Percentiles rank a stretch among this genome's conserved stretches.
These are phyloP conservation scores for Lathyrus tuberosus DNA, from an alignment of 306 rosid genomes.

Conservation along the genomic window DNA sequence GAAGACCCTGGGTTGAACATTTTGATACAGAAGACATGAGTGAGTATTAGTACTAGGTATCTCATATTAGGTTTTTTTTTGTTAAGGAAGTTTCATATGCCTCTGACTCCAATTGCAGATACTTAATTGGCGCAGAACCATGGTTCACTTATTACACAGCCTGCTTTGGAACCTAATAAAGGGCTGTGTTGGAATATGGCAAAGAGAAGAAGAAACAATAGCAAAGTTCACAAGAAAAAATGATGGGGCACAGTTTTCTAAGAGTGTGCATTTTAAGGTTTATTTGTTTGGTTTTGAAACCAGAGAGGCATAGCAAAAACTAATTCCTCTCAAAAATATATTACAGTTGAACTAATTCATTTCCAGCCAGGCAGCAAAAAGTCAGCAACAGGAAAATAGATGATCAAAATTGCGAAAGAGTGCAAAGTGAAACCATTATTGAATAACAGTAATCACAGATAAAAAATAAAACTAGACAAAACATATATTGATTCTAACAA, in stretches of 20 bases:
- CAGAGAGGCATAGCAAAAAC: slow-evolving; percentile 65
- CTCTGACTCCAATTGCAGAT: slow-evolving; percentile 50
- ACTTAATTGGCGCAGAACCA: slow-evolving; percentile 71
- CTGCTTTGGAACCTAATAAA: slow-evolving; percentile 80
- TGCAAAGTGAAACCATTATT: neutral
- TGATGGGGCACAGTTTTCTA: slow-evolving; percentile 23
- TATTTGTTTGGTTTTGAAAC: slow-evolving; percentile 43
- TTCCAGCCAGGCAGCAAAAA: neutral
- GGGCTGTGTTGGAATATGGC: slow-evolving; percentile 90
- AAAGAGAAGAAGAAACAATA: slow-evolving; percentile 64
- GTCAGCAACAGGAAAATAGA: neutral
- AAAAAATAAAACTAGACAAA: too few relatives aligned
- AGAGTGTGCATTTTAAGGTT: slow-evolving; percentile 11
- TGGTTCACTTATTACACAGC: slow-evolving; percentile 92
- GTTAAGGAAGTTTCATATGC: slow-evolving; percentile 18
- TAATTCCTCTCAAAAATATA: neutral
- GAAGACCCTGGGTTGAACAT: too few relatives aligned
- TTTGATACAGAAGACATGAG: slow-evolving; percentile 70
- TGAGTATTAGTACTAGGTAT: slow-evolving; percentile 44
- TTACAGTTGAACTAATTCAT: neutral
- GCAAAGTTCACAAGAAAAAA: slow-evolving; percentile 88
- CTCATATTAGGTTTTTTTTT: neutral
- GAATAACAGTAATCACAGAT: neutral
- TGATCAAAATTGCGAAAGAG: neutral
- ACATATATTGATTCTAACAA: too few relatives aligned